Evolutionary conservation across 345 rosid species (phyloP).

Genomic region (Melaleuca quinquenervia): DNA sequence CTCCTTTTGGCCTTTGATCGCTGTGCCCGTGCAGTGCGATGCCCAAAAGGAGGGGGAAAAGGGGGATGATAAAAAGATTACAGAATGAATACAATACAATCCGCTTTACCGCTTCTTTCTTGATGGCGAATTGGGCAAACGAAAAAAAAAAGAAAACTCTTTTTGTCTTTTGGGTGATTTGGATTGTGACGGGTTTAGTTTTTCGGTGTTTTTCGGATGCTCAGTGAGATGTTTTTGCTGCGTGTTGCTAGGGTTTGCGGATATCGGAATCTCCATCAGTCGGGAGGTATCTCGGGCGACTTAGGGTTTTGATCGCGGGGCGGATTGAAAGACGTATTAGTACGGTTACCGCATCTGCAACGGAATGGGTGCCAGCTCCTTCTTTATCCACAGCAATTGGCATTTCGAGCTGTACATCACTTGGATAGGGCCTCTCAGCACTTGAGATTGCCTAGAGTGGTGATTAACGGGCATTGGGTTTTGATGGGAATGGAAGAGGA

Average conservation of each 20-base stretch:
- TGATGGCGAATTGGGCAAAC: neutral
- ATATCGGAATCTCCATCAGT: neutral
- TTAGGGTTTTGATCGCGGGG: slow-evolving; percentile 2
- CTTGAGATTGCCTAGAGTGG: slow-evolving; percentile 8
- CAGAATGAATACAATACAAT: neutral
- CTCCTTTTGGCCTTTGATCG: neutral
- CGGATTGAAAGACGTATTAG: neutral
- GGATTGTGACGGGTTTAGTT: neutral
- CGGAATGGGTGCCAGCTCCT: slow-evolving; percentile 5
- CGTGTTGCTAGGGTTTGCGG: neutral
- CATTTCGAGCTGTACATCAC: neutral
- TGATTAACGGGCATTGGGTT: slow-evolving; percentile 6
- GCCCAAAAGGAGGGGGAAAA: neutral
- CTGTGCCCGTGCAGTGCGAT: neutral
- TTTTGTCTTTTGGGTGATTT: neutral
- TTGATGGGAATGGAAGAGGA: slow-evolving; percentile 34
- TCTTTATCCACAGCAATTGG: neutral
- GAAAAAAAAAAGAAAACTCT: no score
- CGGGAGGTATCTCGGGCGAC: neutral
- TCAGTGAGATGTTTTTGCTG: neutral
- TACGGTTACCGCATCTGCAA: slow-evolving; percentile 3
- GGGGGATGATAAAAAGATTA: neutral
- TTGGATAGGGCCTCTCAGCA: neutral
- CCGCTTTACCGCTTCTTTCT: neutral
- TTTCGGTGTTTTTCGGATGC: neutral